Evolutionary conservation across 306 rosid species (phyloP).

Genomic region (Malus sieversii): DNA sequence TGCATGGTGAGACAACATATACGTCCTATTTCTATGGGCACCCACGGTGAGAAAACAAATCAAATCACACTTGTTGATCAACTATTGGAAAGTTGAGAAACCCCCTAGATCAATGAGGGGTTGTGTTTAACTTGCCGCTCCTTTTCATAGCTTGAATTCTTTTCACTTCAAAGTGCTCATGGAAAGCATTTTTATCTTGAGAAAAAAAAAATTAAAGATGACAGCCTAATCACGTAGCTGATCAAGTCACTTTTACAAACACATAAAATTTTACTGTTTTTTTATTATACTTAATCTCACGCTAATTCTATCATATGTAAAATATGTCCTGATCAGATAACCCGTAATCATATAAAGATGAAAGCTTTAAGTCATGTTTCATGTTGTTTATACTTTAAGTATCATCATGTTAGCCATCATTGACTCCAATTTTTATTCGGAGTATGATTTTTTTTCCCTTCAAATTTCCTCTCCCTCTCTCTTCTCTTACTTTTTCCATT

Average conservation of each 20-base stretch:
- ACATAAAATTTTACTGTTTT: too few species aligned
- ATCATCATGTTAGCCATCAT: too few species aligned
- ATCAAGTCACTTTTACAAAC: background rate
- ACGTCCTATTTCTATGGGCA: background rate
- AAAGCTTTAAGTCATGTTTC: slow-evolving; percentile 24
- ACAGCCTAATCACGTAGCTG: background rate
- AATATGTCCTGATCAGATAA: too few species aligned
- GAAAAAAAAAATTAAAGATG: too few species aligned
- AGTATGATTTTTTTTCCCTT: too few species aligned
- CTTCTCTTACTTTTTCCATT: too few species aligned
- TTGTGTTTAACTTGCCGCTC: background rate
- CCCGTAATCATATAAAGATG: slow-evolving; percentile 18
- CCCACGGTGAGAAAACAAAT: background rate
- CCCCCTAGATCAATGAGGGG: background rate
- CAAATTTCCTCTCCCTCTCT: too few species aligned
- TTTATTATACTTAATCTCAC: too few species aligned
- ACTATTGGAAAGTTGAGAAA: background rate
- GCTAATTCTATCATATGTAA: background rate
- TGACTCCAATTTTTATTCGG: too few species aligned
- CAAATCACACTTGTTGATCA: background rate
- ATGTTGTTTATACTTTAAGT: too few species aligned
- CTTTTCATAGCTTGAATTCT: background rate
- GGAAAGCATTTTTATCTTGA: background rate
- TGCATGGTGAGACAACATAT: background rate
- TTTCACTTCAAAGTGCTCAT: slow-evolving; percentile 7